Conservation (phyloP, 345 rosid genomes). For the Balakata baccata region DNA sequence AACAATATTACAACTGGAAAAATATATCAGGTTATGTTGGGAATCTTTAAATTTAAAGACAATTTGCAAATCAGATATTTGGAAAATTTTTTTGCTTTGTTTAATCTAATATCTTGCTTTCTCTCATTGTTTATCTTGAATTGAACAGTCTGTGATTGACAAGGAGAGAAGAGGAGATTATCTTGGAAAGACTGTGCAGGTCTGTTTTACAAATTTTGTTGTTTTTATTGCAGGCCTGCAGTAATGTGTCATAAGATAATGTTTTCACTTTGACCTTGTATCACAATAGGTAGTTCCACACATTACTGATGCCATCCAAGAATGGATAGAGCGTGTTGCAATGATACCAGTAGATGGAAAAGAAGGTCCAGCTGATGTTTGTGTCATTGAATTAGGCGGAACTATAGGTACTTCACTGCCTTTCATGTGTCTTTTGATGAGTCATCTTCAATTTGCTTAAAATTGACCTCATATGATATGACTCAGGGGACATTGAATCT, state of each 20-base stretch:
- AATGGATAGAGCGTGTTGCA: slow-evolving; percentile 93
- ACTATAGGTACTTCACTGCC: slow-evolving; percentile 61
- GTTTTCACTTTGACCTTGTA: neutral
- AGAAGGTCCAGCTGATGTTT: slow-evolving; percentile 87
- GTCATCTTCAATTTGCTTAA: slow-evolving; percentile 3
- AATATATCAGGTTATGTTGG: slow-evolving; percentile 69
- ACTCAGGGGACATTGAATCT: slow-evolving; percentile 94
- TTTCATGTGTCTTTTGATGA: neutral
- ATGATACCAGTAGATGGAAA: slow-evolving; percentile 78
- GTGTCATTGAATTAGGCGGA: slow-evolving; percentile 98
- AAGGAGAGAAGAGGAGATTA: slow-evolving; percentile 96
- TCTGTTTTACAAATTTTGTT: slow-evolving; percentile 19
- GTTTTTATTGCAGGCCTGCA: neutral
- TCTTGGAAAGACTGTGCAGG: slow-evolving; percentile 98
- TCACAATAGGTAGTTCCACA: slow-evolving; percentile 84
- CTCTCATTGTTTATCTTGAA: neutral
- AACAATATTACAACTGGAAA: slow-evolving; percentile 94
- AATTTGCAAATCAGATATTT: neutral
- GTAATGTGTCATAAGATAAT: neutral
- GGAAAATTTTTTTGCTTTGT: neutral
- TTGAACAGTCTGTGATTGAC: slow-evolving; percentile 65
- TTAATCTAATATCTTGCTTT: neutral
- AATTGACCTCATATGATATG: neutral
- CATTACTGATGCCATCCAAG: slow-evolving; percentile 92
- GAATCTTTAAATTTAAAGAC: neutral